Conservation (phyloP, 352 stramenopile genomes). For the Phytophthora sansomeana region DNA sequence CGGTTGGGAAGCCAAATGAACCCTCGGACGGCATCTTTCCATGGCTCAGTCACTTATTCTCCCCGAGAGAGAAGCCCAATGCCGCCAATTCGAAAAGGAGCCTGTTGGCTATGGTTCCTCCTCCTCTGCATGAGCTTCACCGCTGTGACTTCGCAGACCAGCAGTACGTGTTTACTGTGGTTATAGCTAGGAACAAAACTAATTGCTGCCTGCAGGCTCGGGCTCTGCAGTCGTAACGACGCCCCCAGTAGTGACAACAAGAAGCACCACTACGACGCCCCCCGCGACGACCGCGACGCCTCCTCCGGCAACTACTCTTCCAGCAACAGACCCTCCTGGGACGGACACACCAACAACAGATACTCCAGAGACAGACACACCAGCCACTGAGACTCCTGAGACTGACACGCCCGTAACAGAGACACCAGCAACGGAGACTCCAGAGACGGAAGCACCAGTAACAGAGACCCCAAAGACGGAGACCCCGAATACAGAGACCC, state of each 20-base stretch:
- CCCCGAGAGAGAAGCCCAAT: not conserved
- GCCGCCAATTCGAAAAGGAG: not conserved
- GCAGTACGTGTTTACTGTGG: not conserved
- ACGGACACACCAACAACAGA: not conserved
- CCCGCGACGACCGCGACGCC: not conserved
- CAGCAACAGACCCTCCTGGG: not conserved
- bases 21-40: not conserved
- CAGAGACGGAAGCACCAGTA: not conserved
- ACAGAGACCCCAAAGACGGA: not conserved
- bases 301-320: not conserved
- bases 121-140: not conserved
- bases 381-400: not conserved
- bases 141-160: not conserved
- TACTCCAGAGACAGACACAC: not conserved
- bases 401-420: not conserved
- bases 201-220: not conserved
- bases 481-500: not conserved
- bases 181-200: not conserved
- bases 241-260: not conserved
- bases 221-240: not conserved
- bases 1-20: not conserved
- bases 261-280: not conserved
- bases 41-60: not conserved
- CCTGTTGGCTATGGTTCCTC: not conserved
- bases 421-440: not conserved